A percentile compares a stretch with the other conserved stretches of the same genome.
phyloP scores from a whole-genome alignment of 1,284 basidiomycete species.

The Tylopilus sp. region DNA sequence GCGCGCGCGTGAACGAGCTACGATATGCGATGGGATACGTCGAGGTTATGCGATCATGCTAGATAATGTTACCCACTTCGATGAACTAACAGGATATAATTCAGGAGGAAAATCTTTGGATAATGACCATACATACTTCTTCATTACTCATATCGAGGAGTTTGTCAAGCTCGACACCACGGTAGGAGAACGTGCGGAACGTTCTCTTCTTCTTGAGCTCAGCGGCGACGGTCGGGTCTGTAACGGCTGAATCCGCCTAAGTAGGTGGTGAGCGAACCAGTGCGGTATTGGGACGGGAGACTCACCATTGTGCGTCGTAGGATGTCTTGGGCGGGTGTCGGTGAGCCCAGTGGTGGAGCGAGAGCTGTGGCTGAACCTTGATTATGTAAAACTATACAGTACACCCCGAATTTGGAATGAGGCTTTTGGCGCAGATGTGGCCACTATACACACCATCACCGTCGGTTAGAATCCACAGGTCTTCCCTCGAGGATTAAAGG shows the following conservation, averaged over 20 bases:
- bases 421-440: neutral
- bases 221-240: conserved; percentile 86
- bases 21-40: conserved; percentile 7
- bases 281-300: neutral
- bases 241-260: conserved; percentile 77
- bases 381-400: conserved; percentile 61
- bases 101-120: neutral
- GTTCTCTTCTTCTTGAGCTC: conserved; percentile 97
- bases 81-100: conserved; percentile 54
- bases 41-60: conserved; percentile 8
- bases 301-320: conserved; percentile 58
- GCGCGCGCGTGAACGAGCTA: conserved; percentile 98
- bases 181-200: conserved; percentile 99
- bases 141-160: conserved; percentile 96
- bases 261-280: conserved; percentile 8
- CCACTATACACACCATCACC: conserved; percentile 27
- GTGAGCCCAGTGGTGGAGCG: conserved; percentile 31
- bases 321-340: conserved; percentile 33
- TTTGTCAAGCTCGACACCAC: conserved; percentile 95
- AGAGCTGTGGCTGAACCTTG: conserved; percentile 44
- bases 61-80: conserved; percentile 51
- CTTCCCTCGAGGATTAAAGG: conserved; percentile 87
- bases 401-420: conserved; percentile 25
- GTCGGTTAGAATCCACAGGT: conserved; percentile 87
- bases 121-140: conserved; percentile 56